These are phyloP conservation scores for Sindora glabra DNA, from an alignment of 306 rosid genomes.

Conservation along the genomic window DNA sequence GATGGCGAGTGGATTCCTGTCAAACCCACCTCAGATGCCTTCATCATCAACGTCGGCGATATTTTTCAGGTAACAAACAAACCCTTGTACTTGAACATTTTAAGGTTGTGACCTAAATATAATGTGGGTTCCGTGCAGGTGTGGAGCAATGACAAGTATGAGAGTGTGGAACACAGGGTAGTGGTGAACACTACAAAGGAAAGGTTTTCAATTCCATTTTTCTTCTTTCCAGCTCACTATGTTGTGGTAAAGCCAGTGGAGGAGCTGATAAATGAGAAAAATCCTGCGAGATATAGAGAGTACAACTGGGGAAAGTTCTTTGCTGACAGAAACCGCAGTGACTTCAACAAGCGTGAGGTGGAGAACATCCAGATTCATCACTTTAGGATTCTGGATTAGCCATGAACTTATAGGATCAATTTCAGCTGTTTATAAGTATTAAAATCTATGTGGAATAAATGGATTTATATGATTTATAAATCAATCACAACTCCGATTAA, in stretches of 20 bases:
- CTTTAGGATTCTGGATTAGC: conserved; percentile 5
- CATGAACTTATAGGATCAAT: background rate
- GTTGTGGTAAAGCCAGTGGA: conserved; percentile 34
- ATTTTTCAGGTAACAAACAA: conserved; percentile 47
- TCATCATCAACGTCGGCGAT: conserved; percentile 68
- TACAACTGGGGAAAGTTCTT: conserved; percentile 38
- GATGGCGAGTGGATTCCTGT: conserved; percentile 70
- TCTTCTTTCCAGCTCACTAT: conserved; percentile 33
- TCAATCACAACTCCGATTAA: background rate
- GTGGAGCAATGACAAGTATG: conserved; percentile 51
- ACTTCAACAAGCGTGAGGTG: conserved; percentile 21
- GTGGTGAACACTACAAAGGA: conserved; percentile 37
- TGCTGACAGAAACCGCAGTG: conserved; percentile 5
- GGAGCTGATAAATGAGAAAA: conserved; percentile 23
- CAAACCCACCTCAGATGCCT: conserved; percentile 52
- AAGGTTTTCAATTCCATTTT: conserved; percentile 44
- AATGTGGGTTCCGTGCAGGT: conserved; percentile 21
- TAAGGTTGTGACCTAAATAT: background rate
- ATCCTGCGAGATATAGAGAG: conserved; percentile 21
- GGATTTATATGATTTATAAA: background rate
- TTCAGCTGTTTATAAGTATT: background rate
- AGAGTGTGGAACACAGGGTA: conserved; percentile 55
- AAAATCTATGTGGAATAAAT: background rate
- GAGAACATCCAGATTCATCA: conserved; percentile 32
- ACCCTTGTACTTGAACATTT: background rate